phyloP scores from a whole-genome alignment of 768 basidiomycete species.

The Clitopilus hobsonii region DNA sequence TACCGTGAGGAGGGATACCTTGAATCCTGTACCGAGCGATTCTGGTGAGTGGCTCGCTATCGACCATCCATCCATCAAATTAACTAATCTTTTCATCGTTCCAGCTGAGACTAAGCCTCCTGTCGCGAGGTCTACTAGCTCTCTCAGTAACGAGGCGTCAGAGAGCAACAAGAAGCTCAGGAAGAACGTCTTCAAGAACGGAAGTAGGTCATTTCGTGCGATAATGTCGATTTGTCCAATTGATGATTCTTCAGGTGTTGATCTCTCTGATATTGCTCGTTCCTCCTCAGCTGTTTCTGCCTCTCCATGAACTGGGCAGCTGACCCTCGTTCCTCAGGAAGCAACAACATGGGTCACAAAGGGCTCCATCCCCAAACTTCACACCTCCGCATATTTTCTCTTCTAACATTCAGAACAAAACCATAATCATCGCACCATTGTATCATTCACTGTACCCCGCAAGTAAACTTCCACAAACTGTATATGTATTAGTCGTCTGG shows the following conservation, averaged over 20 bases:
- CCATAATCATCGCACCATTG: background rate
- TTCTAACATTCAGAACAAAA: background rate
- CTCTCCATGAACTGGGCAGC: slow-evolving; percentile 20
- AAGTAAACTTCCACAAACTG: background rate
- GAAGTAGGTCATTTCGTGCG: slow-evolving; percentile 30
- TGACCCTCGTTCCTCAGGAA: background rate
- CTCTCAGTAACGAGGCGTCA: slow-evolving; percentile 59
- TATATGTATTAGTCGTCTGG: background rate
- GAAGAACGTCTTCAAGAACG: slow-evolving; percentile 65
- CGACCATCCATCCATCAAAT: background rate
- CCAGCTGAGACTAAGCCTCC: slow-evolving; percentile 22
- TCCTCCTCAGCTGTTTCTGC: slow-evolving; percentile 69
- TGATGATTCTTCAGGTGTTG: slow-evolving; percentile 28
- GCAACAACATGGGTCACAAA: background rate
- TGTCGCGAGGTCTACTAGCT: slow-evolving; percentile 32
- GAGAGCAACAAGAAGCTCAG: slow-evolving; percentile 62
- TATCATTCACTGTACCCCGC: background rate
- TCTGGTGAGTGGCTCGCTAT: slow-evolving; percentile 8
- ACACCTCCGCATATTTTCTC: background rate
- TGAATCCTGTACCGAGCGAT: background rate
- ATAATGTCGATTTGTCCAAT: background rate
- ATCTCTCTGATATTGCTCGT: slow-evolving; percentile 78
- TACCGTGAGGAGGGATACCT: slow-evolving; percentile 6
- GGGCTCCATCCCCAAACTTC: background rate
- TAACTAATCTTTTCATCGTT: slow-evolving; percentile 6